phyloP scores from a whole-genome alignment of 257 asterid genomes.

The Anisodus tanguticus region DNA sequence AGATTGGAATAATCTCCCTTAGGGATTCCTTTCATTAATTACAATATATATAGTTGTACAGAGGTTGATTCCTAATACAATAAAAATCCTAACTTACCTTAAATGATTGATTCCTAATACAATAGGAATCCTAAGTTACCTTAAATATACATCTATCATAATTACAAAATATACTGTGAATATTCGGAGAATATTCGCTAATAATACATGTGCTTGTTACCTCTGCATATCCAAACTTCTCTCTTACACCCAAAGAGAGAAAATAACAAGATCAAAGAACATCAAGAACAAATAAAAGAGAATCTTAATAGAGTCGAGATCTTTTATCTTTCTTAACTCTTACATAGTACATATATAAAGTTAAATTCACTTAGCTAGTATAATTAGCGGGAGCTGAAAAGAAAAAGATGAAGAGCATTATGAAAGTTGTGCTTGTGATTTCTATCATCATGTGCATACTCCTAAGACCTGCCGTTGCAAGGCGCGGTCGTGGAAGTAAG shows the following conservation, averaged over 20 bases:
- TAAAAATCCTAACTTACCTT: too few relatives aligned
- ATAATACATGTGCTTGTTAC: neutral
- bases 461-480: neutral
- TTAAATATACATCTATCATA: too few relatives aligned
- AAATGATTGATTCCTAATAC: too few relatives aligned
- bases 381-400: neutral
- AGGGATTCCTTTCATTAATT: too few relatives aligned
- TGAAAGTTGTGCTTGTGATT: neutral
- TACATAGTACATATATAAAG: neutral
- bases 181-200: too few relatives aligned
- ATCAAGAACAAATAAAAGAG: neutral
- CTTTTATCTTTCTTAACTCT: neutral
- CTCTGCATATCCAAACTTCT: neutral
- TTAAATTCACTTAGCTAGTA: neutral
- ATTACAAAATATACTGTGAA: too few relatives aligned
- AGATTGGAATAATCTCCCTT: too few relatives aligned
- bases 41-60: too few relatives aligned
- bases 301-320: neutral
- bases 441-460: neutral
- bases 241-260: neutral
- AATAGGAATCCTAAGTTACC: too few relatives aligned
- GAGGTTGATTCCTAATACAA: too few relatives aligned
- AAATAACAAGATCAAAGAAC: neutral
- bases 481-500: neutral
- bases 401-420: neutral